Conservation (phyloP, 1,139 yeast genomes). For the Taphrina pruni region DNA sequence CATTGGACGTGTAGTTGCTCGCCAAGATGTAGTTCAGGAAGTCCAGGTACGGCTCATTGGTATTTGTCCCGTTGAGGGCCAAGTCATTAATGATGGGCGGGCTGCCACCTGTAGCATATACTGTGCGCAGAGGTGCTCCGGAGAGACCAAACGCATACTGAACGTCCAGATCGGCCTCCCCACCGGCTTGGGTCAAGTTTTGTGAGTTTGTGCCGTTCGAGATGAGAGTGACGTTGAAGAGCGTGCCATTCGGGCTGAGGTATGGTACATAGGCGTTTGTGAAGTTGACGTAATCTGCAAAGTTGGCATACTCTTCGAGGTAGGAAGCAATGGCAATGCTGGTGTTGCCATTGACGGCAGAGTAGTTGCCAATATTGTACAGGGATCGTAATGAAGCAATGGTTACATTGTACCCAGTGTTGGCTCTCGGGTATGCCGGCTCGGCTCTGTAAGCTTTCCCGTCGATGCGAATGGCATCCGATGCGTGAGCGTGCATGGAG, state of each 20-base stretch:
- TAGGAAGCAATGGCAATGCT: slow-evolving; percentile 25
- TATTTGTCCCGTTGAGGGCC: slow-evolving; percentile 17
- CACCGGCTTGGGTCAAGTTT: slow-evolving; percentile 3
- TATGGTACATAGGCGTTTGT: slow-evolving; percentile 19
- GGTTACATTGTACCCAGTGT: slow-evolving; percentile 19
- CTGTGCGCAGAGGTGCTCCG: slow-evolving; percentile 8
- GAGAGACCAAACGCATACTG: slow-evolving; percentile 33
- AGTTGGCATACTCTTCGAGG: slow-evolving; percentile 34
- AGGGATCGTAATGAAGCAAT: slow-evolving; percentile 23
- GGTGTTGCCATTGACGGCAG: slow-evolving; percentile 11
- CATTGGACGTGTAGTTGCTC: slow-evolving; percentile 16
- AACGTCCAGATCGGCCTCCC: slow-evolving; percentile 34
- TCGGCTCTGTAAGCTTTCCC: slow-evolving; percentile 6
- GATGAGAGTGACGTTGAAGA: slow-evolving; percentile 20
- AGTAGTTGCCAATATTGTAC: slow-evolving; percentile 26
- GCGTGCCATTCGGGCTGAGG: slow-evolving; percentile 7
- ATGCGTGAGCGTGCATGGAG: slow-evolving; percentile 13
- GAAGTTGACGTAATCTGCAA: slow-evolving; percentile 14
- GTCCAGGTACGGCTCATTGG: slow-evolving; percentile 23
- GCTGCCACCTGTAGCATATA: slow-evolving; percentile 16
- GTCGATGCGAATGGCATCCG: slow-evolving; percentile 13
- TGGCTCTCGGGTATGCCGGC: slow-evolving; percentile 6
- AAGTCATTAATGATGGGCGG: slow-evolving; percentile 14
- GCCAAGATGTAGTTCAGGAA: slow-evolving; percentile 26
- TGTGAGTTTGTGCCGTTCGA: slow-evolving; percentile 17